Conservation (phyloP, 345 rosid species). For the Hibiscus mutabilis region DNA sequence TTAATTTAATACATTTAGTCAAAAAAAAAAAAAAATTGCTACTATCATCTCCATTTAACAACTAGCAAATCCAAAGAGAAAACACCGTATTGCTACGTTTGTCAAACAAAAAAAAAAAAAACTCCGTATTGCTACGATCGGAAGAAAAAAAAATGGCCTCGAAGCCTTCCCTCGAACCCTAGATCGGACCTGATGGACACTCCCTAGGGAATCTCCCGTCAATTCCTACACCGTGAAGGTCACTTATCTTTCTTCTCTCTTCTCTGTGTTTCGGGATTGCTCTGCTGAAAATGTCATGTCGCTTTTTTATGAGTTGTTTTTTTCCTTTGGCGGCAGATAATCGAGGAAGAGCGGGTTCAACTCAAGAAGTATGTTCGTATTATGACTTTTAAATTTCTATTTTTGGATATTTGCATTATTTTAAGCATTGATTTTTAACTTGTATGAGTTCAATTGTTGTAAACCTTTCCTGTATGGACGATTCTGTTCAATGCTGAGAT, state of each 20-base stretch:
- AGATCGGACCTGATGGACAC: constrained; percentile 89
- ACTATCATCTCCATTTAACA: no score
- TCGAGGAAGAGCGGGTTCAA: constrained; percentile 82
- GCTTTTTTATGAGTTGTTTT: neutral
- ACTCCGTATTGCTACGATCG: no score
- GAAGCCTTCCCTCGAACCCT: constrained; percentile 52
- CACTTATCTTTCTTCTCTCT: neutral
- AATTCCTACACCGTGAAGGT: constrained; percentile 94
- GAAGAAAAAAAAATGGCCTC: constrained; percentile 35
- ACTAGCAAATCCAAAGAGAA: no score
- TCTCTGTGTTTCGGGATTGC: constrained; percentile 1
- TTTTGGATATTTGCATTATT: neutral
- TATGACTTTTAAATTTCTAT: neutral
- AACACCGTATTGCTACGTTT: no score
- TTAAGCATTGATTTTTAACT: neutral
- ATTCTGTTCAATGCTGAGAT: neutral
- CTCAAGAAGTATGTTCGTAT: constrained; percentile 50
- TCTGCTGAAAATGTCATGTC: constrained; percentile 14
- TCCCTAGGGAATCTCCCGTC: constrained; percentile 74
- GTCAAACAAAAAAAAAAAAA: no score
- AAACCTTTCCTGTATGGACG: neutral
- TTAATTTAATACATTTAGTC: no score
- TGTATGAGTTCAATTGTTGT: neutral
- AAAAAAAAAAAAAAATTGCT: no score
- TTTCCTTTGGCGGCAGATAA: constrained; percentile 35